These are phyloP conservation scores for Cercophora samala DNA, from an alignment of 495 filamentous ascomycete genomes.

Conservation along the genomic window DNA sequence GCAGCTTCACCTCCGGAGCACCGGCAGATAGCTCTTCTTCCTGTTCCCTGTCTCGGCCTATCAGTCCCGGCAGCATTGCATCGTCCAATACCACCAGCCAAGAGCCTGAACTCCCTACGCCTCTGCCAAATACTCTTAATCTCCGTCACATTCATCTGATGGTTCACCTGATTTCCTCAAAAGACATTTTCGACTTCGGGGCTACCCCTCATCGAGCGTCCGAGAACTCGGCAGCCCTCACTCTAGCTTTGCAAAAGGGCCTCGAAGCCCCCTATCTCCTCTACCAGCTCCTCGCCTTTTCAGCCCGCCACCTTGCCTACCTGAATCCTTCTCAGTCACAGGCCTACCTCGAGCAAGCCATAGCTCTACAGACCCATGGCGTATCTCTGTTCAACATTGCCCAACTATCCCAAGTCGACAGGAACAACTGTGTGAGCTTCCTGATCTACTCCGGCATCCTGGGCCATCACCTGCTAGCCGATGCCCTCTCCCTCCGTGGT, in stretches of 20 bases:
- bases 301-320: neutral
- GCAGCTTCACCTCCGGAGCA: neutral
- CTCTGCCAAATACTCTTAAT: neutral
- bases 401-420: neutral
- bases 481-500: neutral
- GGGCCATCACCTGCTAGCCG: neutral
- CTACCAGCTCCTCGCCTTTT: neutral
- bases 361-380: neutral
- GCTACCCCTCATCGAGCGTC: neutral
- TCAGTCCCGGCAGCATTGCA: neutral
- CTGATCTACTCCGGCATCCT: neutral
- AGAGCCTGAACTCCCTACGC: neutral
- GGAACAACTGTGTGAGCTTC: neutral
- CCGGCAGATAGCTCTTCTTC: neutral
- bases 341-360: neutral
- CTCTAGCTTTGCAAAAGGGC: neutral
- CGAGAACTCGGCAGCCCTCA: neutral
- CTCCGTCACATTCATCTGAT: neutral
- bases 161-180: neutral
- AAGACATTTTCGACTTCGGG: slow-evolving; percentile 1
- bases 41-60: neutral
- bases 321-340: neutral
- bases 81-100: neutral
- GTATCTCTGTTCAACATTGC: neutral
- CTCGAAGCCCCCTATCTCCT: neutral